Conservation (phyloP, 2,329 filamentous ascomycete species). For the Westerdykella ornata region DNA sequence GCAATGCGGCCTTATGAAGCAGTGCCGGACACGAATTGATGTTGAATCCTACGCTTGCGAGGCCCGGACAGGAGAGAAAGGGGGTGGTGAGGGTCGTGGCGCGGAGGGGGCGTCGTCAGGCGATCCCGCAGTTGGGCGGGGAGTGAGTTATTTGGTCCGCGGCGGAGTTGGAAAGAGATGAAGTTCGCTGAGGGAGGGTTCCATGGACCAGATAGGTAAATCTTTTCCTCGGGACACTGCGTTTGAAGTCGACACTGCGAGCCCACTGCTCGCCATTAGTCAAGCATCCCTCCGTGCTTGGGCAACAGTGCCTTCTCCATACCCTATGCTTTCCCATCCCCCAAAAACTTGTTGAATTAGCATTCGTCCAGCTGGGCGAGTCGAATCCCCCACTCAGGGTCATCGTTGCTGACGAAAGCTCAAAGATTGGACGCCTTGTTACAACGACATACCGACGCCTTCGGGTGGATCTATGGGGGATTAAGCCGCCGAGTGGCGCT, state of each 20-base stretch:
- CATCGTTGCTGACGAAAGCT: conserved; percentile 1
- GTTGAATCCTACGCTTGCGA: conserved; percentile 21
- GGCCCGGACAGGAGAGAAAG: conserved; percentile 27
- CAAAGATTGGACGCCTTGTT: conserved; percentile 30
- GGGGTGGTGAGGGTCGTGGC: conserved; percentile 30
- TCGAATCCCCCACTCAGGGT: no score
- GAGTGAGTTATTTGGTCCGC: conserved; percentile 1
- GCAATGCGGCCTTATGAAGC: conserved; percentile 26
- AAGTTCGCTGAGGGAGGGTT: conserved; percentile 24
- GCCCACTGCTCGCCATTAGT: no score
- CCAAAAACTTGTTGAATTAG: no score
- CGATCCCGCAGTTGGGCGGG: not conserved
- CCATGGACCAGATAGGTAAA: conserved; percentile 20
- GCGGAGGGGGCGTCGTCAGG: conserved; percentile 16
- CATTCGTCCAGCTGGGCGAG: no score
- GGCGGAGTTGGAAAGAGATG: conserved; percentile 26
- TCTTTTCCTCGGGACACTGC: not conserved
- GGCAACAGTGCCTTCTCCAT: no score
- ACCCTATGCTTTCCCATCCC: no score
- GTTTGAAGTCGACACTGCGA: no score
- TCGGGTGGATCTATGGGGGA: conserved; percentile 33
- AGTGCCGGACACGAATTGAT: conserved; percentile 26
- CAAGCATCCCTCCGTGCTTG: no score
- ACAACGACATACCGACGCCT: conserved; percentile 33
- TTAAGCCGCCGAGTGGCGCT: conserved; percentile 28